A percentile compares a stretch with the other conserved stretches of the same genome.
These are phyloP conservation scores for Eustoma russellianum DNA, from an alignment of 257 asterid genomes.

Conservation along the genomic window DNA sequence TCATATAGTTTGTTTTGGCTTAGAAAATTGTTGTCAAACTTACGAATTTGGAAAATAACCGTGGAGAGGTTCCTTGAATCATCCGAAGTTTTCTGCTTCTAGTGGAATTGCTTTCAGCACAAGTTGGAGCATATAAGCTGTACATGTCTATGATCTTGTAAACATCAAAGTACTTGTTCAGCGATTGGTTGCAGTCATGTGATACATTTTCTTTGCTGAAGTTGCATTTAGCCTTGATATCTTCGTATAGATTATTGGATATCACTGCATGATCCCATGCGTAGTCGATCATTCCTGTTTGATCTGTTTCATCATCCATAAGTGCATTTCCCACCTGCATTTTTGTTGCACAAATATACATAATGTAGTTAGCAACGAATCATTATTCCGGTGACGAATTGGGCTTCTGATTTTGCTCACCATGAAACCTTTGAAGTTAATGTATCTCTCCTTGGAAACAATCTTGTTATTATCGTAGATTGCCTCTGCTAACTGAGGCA, in stretches of 20 bases:
- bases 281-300: conserved; percentile 69
- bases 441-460: conserved; percentile 13
- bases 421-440: conserved; percentile 71
- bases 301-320: conserved; percentile 71
- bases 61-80: conserved; percentile 26
- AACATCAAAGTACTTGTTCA: conserved; percentile 43
- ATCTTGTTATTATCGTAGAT: conserved; percentile 43
- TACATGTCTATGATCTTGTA: conserved; percentile 72
- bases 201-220: conserved; percentile 26
- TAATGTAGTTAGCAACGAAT: too few relatives aligned
- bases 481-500: conserved; percentile 67
- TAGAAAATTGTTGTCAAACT: conserved; percentile 8
- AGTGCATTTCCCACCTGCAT: conserved; percentile 79
- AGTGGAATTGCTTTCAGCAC: conserved; percentile 19
- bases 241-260: conserved; percentile 46
- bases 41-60: conserved; percentile 28
- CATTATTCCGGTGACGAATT: too few relatives aligned
- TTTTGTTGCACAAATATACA: neutral
- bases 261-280: conserved; percentile 95
- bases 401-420: conserved; percentile 15
- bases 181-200: conserved; percentile 21
- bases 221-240: conserved; percentile 42
- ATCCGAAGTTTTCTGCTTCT: conserved; percentile 6
- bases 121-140: conserved; percentile 56
- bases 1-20: neutral